A percentile compares a stretch with the other conserved stretches of the same genome.
phyloP scores from a whole-genome alignment of 208 protist species.

The Crithidia mellificae region DNA sequence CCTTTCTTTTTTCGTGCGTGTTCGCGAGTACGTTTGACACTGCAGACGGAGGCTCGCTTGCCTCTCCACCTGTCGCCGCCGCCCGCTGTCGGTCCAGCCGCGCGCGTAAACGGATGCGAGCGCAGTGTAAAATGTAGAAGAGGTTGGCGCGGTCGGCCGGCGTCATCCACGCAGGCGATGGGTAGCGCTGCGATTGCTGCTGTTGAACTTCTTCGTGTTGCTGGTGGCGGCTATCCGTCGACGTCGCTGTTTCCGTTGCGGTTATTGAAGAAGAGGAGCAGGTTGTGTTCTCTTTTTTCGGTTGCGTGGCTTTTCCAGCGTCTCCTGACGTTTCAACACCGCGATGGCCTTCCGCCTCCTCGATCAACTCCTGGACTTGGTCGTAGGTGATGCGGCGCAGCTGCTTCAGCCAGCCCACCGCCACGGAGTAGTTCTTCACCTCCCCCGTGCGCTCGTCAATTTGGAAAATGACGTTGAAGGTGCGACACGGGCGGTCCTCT shows the following conservation, averaged over 20 bases:
- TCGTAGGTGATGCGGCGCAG: constrained; percentile 90
- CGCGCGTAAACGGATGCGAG: constrained; percentile 42
- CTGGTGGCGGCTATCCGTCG: background rate
- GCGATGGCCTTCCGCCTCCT: constrained; percentile 28
- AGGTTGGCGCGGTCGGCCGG: constrained; percentile 42
- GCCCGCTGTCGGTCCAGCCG: constrained; percentile 42
- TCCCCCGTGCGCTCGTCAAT: constrained; percentile 72
- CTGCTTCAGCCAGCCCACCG: constrained; percentile 72
- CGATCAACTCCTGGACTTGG: constrained; percentile 68
- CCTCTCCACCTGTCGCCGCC: background rate
- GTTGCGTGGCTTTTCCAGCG: no score
- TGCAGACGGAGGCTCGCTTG: no score
- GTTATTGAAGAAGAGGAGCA: no score
- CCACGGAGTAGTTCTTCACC: constrained; percentile 71
- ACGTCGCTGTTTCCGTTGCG: background rate
- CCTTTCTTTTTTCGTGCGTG: no score
- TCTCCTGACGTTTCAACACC: no score
- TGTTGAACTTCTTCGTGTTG: background rate
- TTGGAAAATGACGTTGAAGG: constrained; percentile 85
- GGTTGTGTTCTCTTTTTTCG: no score
- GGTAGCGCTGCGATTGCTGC: no score
- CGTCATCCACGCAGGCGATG: constrained; percentile 61
- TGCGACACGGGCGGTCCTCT: constrained; percentile 81
- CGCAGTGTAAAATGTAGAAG: constrained; percentile 58
- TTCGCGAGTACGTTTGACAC: no score